These are phyloP conservation scores for Gliomastix tumulicola DNA, from an alignment of 2,329 filamentous ascomycete genomes.

Conservation along the genomic window DNA sequence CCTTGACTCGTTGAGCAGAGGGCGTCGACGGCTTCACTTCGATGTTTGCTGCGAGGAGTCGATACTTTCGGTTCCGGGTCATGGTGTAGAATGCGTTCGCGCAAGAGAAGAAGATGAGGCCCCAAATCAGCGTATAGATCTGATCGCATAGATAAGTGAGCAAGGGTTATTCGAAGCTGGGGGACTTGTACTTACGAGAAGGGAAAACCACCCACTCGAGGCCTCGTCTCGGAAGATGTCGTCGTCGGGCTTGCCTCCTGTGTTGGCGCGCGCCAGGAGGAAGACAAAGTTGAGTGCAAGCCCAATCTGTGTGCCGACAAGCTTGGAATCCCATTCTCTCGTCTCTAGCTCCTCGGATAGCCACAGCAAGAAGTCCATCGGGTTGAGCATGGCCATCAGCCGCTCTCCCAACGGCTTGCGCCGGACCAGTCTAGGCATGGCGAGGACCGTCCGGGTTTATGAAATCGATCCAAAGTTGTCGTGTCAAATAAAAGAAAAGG, in stretches of 20 bases:
- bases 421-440: conserved; percentile 73
- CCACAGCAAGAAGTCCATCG: conserved; percentile 85
- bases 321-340: conserved; percentile 80
- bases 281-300: conserved; percentile 72
- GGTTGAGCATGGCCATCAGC: conserved; percentile 73
- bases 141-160: conserved; percentile 20
- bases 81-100: conserved; percentile 79
- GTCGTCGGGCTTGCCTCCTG: conserved; percentile 56
- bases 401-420: conserved; percentile 73
- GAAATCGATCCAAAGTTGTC: no score
- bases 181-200: conserved; percentile 34
- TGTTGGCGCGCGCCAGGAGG: conserved; percentile 76
- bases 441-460: neutral
- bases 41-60: conserved; percentile 82
- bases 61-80: conserved; percentile 74
- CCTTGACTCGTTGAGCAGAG: conserved; percentile 80
- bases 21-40: conserved; percentile 71
- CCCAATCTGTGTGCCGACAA: conserved; percentile 70
- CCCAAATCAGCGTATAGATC: conserved; percentile 65
- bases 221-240: conserved; percentile 77
- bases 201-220: conserved; percentile 57
- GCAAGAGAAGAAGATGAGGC: conserved; percentile 58
- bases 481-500: neutral
- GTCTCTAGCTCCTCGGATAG: conserved; percentile 89
- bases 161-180: neutral